Conservation (phyloP, 2,329 filamentous ascomycete genomes). For the Clarireedia sp. region DNA sequence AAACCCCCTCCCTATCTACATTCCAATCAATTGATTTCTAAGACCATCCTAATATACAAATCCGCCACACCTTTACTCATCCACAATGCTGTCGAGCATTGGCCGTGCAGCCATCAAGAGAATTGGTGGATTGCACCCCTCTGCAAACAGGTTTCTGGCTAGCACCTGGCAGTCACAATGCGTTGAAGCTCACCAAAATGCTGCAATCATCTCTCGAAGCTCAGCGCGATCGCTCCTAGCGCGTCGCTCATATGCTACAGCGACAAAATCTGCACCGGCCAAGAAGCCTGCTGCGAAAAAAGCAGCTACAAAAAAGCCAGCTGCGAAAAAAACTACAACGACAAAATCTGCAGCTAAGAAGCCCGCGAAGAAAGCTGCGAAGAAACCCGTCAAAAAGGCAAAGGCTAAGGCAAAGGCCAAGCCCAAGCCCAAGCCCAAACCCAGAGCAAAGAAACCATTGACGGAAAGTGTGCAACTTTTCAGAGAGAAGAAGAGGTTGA, state of each 20-base stretch:
- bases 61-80: background rate
- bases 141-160: conserved; percentile 23
- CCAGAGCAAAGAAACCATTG: background rate
- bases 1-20: background rate
- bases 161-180: conserved; percentile 21
- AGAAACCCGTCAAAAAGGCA: conserved; percentile 15
- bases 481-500: background rate
- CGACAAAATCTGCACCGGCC: conserved; percentile 17
- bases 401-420: conserved; percentile 20
- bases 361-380: conserved; percentile 7
- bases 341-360: background rate
- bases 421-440: conserved; percentile 11
- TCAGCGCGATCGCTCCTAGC: conserved; percentile 6
- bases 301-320: background rate
- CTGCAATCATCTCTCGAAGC: conserved; percentile 11
- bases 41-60: background rate
- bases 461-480: conserved; percentile 4
- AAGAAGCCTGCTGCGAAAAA: conserved; percentile 17
- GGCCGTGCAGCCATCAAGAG: conserved; percentile 27
- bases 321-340: conserved; percentile 7
- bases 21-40: background rate
- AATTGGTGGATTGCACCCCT: conserved; percentile 17
- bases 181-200: conserved; percentile 15
- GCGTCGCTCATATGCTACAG: conserved; percentile 22
- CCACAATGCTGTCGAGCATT: conserved; percentile 28